Percentiles rank a stretch among this genome's conserved stretches.
These are phyloP conservation scores for Cladosporium sp. DNA, from an alignment of 2,329 filamentous ascomycete species.

Conservation along the genomic window DNA sequence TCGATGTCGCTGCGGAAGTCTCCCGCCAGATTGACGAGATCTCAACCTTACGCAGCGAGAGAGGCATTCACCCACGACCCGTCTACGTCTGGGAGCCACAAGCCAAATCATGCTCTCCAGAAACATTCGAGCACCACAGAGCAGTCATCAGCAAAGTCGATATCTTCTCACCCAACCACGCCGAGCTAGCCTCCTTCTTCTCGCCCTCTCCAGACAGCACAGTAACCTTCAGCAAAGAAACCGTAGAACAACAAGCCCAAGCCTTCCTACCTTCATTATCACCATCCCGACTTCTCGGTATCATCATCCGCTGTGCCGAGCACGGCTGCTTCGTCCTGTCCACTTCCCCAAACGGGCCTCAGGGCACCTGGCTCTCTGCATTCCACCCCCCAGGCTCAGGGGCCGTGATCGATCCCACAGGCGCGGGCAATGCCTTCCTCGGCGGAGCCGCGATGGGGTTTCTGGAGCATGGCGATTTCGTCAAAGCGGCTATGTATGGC, in stretches of 20 bases:
- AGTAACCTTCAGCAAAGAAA: constrained; percentile 14
- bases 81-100: constrained; percentile 28
- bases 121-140: constrained; percentile 18
- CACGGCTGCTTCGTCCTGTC: constrained; percentile 24
- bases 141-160: constrained; percentile 14
- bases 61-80: constrained; percentile 1
- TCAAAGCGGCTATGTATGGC: constrained; percentile 23
- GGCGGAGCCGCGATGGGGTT: constrained; percentile 25
- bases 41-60: background rate
- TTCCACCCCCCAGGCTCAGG: constrained; percentile 19
- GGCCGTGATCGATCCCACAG: constrained; percentile 25
- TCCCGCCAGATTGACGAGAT: constrained; percentile 14
- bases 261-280: constrained; percentile 17
- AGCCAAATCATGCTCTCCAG: constrained; percentile 23
- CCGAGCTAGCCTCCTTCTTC: constrained; percentile 25
- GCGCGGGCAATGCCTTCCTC: constrained; percentile 28
- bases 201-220: background rate
- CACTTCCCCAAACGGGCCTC: background rate
- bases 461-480: constrained; percentile 19
- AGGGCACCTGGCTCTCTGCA: constrained; percentile 21
- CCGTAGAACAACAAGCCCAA: constrained; percentile 20
- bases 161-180: constrained; percentile 29
- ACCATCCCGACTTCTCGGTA: constrained; percentile 17
- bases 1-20: constrained; percentile 21
- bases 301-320: constrained; percentile 22